phyloP scores from a whole-genome alignment of 2,329 filamentous ascomycete genomes.

The Pestalotiopsis sp. region DNA sequence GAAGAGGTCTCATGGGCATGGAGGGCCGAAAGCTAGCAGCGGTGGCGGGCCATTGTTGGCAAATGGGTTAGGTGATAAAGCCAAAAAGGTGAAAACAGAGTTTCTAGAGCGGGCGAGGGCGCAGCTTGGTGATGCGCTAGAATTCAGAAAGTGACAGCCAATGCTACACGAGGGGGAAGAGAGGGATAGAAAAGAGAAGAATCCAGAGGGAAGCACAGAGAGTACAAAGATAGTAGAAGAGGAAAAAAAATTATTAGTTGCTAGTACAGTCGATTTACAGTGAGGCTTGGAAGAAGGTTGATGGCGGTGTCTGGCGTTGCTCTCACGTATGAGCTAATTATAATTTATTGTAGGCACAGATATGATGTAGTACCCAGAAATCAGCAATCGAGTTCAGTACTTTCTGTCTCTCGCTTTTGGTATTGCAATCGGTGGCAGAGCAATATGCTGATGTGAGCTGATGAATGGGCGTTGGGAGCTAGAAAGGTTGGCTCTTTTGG shows the following conservation, averaged over 20 bases:
- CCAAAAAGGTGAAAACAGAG: slow-evolving; percentile 3
- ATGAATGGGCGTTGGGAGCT: not conserved
- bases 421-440: not conserved
- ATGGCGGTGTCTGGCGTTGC: not conserved
- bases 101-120: not conserved
- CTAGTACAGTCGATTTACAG: not conserved
- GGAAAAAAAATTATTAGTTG: not conserved
- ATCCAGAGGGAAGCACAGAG: not conserved
- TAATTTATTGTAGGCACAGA: not conserved
- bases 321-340: not conserved
- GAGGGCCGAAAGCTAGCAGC: not conserved
- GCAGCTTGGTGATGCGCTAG: not conserved
- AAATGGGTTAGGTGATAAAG: not conserved
- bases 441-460: slow-evolving; percentile 6
- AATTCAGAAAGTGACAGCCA: not conserved
- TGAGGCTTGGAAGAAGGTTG: not conserved
- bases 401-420: not conserved
- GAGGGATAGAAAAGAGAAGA: not conserved
- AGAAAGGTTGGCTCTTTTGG: not conserved
- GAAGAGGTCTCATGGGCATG: not conserved
- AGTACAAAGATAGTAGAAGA: not conserved
- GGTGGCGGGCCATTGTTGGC: slow-evolving; percentile 5
- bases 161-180: not conserved
- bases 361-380: not conserved
- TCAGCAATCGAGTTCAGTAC: not conserved